phyloP scores from a whole-genome alignment of 441 rosid species.

The Populus hybrid region DNA sequence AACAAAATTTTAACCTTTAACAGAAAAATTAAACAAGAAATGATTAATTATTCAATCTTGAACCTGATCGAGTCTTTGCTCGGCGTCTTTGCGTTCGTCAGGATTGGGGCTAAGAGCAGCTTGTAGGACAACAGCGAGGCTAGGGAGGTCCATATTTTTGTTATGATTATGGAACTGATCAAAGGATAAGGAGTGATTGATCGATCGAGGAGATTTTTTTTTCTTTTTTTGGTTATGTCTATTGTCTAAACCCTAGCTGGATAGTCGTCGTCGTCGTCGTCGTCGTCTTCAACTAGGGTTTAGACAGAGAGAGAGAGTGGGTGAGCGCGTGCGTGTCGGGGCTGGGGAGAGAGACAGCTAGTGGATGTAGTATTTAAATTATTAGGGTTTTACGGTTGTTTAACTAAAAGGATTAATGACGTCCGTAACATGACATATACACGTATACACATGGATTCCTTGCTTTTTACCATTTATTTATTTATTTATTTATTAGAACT shows the following conservation, averaged over 20 bases:
- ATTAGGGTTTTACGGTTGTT: slow-evolving; percentile 76
- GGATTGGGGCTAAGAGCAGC: slow-evolving; percentile 91
- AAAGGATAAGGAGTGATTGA: background rate
- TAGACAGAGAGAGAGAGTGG: slow-evolving; percentile 4
- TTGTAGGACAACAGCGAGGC: slow-evolving; percentile 65
- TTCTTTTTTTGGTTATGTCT: background rate
- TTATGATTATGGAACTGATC: too few species aligned
- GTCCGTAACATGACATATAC: background rate
- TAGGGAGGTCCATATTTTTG: slow-evolving; percentile 67
- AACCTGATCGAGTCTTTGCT: slow-evolving; percentile 90
- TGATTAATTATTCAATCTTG: background rate
- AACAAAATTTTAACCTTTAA: too few species aligned
- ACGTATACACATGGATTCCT: background rate
- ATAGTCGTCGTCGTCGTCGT: background rate
- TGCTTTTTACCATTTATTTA: background rate
- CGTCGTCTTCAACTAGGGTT: background rate
- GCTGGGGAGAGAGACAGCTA: slow-evolving; percentile 23
- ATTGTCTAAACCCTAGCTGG: slow-evolving; percentile 23
- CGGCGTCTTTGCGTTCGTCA: slow-evolving; percentile 87
- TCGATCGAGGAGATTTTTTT: slow-evolving; percentile 15
- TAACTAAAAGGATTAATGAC: slow-evolving; percentile 23
- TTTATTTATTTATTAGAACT: too few species aligned
- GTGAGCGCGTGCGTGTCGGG: slow-evolving; percentile 12
- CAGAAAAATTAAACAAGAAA: background rate
- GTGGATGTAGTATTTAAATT: slow-evolving; percentile 48